Conservation (phyloP, 805 yeast genomes). For the Candida argentea region DNA sequence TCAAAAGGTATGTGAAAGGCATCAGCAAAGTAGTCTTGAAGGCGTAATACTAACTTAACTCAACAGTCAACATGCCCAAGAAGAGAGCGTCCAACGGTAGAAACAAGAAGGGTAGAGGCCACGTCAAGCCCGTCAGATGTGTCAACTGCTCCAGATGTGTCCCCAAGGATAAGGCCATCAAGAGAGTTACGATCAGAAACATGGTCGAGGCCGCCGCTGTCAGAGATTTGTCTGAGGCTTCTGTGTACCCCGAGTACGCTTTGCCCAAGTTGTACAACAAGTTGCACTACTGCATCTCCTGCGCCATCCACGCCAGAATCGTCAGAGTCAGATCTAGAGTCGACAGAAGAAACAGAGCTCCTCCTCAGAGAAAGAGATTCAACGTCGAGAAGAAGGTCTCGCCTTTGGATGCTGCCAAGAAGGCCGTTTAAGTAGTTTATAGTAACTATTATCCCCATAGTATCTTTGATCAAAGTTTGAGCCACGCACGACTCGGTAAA, state of each 20-base stretch:
- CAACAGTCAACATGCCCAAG: constrained; percentile 80
- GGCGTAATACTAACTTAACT: too few relatives aligned
- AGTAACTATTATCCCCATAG: too few relatives aligned
- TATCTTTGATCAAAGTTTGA: too few relatives aligned
- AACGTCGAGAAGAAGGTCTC: constrained; percentile 91
- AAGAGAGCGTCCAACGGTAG: constrained; percentile 99
- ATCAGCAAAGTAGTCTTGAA: too few relatives aligned
- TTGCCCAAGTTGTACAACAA: constrained; percentile 99
- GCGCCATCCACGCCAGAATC: constrained; percentile 99
- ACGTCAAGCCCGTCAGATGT: constrained; percentile 99
- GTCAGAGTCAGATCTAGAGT: constrained; percentile 99
- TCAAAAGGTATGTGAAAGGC: constrained; percentile 1
- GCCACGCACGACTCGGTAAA: too few relatives aligned
- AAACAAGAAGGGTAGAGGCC: constrained; percentile 99
- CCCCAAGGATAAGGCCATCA: constrained; percentile 99
- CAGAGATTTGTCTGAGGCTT: constrained; percentile 99
- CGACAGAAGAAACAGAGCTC: constrained; percentile 98
- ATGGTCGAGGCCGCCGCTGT: constrained; percentile 99
- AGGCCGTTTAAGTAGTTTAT: constrained; percentile 55
- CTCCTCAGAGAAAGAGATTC: constrained; percentile 99
- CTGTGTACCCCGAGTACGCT: constrained; percentile 98
- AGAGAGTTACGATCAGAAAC: constrained; percentile 99
- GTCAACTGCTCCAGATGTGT: constrained; percentile 99
- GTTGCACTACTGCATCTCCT: constrained; percentile 99
- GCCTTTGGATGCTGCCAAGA: constrained; percentile 97